Conservation (phyloP, 169 alveolate genomes). For the Plasmodium inui region DNA sequence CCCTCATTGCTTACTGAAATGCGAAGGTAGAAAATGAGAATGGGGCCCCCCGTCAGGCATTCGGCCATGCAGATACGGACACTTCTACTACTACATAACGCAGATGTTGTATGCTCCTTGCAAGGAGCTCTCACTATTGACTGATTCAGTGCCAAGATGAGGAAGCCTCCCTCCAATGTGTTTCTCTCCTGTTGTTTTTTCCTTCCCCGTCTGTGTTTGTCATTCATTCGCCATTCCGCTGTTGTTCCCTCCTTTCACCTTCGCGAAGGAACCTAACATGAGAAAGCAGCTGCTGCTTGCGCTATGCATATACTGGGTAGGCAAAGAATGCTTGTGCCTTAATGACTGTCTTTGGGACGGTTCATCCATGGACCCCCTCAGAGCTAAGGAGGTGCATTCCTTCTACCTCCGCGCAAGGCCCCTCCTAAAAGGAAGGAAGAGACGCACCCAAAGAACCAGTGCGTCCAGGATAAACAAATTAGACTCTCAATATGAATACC, state of each 20-base stretch:
- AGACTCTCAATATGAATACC: neutral
- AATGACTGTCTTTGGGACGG: neutral
- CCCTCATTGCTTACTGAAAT: neutral
- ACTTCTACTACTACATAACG: neutral
- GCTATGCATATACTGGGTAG: conserved; percentile 22
- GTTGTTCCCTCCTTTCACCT: neutral
- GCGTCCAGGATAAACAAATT: neutral
- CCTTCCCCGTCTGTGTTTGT: neutral
- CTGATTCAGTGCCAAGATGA: neutral
- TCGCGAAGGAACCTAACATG: neutral
- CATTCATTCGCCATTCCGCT: neutral
- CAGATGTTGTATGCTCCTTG: neutral
- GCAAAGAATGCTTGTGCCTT: neutral
- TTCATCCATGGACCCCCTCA: neutral
- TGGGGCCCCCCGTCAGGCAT: neutral
- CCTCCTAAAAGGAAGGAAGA: neutral
- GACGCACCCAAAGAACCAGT: neutral
- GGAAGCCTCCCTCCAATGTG: neutral
- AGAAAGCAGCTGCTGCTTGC: neutral
- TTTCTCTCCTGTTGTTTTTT: neutral
- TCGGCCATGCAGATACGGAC: neutral
- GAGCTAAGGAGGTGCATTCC: neutral
- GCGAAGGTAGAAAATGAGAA: neutral
- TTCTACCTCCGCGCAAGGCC: neutral
- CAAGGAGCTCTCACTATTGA: neutral